Evolutionary conservation across 305 asterid species (phyloP).

Genomic region (Fraxinus sp.): DNA sequence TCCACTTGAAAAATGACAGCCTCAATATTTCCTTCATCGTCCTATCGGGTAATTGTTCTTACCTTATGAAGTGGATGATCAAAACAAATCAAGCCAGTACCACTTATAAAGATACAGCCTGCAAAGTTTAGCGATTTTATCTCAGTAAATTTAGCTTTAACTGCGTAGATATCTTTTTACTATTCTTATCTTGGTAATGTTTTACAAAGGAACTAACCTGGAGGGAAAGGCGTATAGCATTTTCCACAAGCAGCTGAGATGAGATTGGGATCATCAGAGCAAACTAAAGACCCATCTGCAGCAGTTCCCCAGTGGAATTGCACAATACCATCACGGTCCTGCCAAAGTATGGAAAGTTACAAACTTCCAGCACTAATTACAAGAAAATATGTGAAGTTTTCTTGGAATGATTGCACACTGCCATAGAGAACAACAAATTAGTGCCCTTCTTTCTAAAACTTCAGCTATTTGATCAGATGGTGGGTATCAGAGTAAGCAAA

Average conservation of each 20-base stretch:
- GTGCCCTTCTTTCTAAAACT: constrained; percentile 1
- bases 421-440: not conserved
- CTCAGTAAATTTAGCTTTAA: not conserved
- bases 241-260: constrained; percentile 54
- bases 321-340: constrained; percentile 69
- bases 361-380: not conserved
- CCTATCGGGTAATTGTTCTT: constrained; percentile 43
- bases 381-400: not conserved
- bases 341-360: constrained; percentile 6
- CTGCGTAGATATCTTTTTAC: not conserved
- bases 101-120: constrained; percentile 66
- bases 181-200: not conserved
- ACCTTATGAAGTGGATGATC: constrained; percentile 69
- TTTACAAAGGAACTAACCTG: constrained; percentile 32
- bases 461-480: not conserved
- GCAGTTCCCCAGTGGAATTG: constrained; percentile 75
- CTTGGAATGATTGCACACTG: not conserved
- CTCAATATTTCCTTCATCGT: constrained; percentile 39
- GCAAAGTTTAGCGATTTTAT: constrained; percentile 11
- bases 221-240: constrained; percentile 65
- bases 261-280: constrained; percentile 60
- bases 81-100: constrained; percentile 46
- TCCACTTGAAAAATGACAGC: constrained; percentile 60
- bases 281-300: constrained; percentile 61
- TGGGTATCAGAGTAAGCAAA: not conserved